Evolutionary conservation across 257 asterid species (phyloP).

Genomic region (Solanum rostratum): DNA sequence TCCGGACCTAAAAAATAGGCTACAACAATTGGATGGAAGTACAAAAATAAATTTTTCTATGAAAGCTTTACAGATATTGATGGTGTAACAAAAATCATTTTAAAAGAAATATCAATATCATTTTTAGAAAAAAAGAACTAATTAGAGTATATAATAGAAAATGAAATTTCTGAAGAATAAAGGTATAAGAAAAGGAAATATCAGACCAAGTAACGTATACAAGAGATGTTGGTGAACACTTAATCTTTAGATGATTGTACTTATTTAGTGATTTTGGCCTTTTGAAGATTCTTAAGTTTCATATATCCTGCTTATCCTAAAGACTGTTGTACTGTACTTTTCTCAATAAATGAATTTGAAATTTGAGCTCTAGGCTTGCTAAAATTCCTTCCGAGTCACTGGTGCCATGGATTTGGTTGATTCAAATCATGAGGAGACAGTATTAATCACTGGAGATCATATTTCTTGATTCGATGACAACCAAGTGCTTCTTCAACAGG

Average conservation of each 20-base stretch:
- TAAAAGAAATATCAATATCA: not conserved
- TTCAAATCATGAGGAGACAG: not conserved
- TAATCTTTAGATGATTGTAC: too few relatives aligned
- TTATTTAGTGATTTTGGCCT: not conserved
- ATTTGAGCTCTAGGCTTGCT: not conserved
- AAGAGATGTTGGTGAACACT: not conserved
- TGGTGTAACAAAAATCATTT: not conserved
- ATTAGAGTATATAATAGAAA: not conserved
- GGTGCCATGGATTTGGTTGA: not conserved
- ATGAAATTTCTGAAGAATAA: not conserved
- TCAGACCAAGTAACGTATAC: not conserved
- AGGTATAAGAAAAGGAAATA: not conserved
- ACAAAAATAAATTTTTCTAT: not conserved
- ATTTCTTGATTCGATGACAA: constrained; percentile 10
- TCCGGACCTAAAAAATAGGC: constrained; percentile 20
- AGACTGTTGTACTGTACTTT: not conserved
- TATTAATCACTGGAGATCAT: not conserved
- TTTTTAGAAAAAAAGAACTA: not conserved
- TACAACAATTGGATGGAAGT: not conserved
- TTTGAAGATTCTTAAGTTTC: constrained; percentile 13
- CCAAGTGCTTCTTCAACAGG: constrained; percentile 31
- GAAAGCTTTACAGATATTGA: not conserved
- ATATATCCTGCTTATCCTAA: not conserved
- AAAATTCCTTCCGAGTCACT: not conserved
- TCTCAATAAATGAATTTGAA: not conserved